Conservation (phyloP, 2,329 filamentous ascomycete genomes). For the Hypoxylon sp. region DNA sequence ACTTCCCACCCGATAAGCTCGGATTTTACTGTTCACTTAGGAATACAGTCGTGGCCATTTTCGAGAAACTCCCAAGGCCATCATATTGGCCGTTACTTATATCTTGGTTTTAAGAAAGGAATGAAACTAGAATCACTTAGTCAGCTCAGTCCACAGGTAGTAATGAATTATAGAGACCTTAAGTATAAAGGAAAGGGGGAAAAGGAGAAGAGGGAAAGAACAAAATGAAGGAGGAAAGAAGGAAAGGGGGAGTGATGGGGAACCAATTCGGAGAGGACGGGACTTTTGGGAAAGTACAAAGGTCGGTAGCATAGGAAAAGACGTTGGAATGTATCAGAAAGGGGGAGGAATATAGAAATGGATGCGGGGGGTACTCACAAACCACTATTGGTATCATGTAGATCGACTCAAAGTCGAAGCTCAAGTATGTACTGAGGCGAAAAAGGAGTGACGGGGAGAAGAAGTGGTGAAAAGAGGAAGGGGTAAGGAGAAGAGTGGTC, state of each 20-base stretch:
- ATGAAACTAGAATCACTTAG: neutral
- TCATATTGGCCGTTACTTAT: neutral
- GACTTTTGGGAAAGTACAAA: neutral
- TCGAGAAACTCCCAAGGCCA: neutral
- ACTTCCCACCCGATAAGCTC: neutral
- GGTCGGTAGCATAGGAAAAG: neutral
- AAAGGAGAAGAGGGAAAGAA: neutral
- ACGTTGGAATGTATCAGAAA: neutral
- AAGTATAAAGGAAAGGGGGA: neutral
- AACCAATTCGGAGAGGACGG: neutral
- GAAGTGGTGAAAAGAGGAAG: neutral
- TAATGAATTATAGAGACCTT: neutral
- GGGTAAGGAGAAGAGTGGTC: neutral
- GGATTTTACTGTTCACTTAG: neutral
- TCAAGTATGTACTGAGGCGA: neutral
- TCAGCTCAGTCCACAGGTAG: neutral
- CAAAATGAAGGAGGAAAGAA: neutral
- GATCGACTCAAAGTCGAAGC: neutral
- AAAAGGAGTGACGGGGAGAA: neutral
- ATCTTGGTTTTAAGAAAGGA: neutral
- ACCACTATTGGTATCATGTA: neutral
- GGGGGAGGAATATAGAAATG: neutral
- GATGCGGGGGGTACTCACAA: neutral
- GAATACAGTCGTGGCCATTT: neutral
- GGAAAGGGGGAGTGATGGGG: neutral